Base-by-base conservation (phyloP, 2,329 filamentous ascomycete genomes). In the Apiospora hydei region DNA sequence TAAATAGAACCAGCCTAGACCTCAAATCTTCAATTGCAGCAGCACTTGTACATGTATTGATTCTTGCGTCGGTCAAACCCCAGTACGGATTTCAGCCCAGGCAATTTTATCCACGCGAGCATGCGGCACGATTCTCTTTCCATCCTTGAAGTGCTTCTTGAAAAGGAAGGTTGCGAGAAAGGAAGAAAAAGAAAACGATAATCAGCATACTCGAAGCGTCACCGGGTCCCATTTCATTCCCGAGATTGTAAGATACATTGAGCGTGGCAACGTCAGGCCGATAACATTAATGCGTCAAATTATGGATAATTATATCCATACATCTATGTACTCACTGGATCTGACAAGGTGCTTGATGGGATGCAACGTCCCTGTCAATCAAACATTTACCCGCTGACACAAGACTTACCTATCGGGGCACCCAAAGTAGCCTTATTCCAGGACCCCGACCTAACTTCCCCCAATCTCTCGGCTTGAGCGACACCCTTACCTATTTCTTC, bases 1-100 rank as follows among this genome's bases (percentile, higher is more conserved):
- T 38, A 61, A 61, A 61, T 61, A 61, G 53, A 38, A 38, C 34
- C 8, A 61, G 53, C 30, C 53, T 38, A 61, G 53, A 30, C 51
- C 51, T 57, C 51, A 30, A 30, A 30, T 6, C 24, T 30, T 57
- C 51, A 8, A 57, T 57, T 16, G 51, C 51, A 30, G 16, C 26
- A 57, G 26, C 51, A 18, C 26, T 34, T 57, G 24, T 57, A 57
- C 26, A 57, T 57, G 24, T 57, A 57, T 57, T 57, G 51, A 34
- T 34, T 57, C 51, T 34, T 57, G 16, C 26, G 14, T 30, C 26
- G 3, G 16, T 10, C 51, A 34, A 16, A 57, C 24, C 26, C 51
- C 26, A 5, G 7, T 34, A 57, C 10, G 18, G 51, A 3, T 18
- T 30, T 18, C 13, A 34, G 5, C 18, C 51, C 51, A 38, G 10